Base-by-base conservation (phyloP, 1,139 yeast species). In the Geotrichum europaeum region DNA sequence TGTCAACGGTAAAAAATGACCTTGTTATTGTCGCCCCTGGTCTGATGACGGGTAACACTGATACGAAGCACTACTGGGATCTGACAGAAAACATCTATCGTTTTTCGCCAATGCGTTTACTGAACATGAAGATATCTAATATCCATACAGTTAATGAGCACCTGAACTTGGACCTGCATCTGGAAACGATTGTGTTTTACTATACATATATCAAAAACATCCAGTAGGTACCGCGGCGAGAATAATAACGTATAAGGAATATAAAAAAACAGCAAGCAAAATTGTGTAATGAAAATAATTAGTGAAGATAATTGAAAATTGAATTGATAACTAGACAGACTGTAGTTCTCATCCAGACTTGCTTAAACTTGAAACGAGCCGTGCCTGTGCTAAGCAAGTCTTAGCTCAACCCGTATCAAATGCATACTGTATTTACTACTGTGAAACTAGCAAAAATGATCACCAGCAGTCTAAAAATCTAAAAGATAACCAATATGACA, bases 41-140 rank as follows among this genome's bases (percentile, higher is more conserved):
- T 22, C 70, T 88, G 57, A 82, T 87, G 83, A 80, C 89, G 5
- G 96, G 89, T 40, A 90, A 89, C 73, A 90, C 97, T 2, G 97
- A 90, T 71, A 89, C 96, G 9, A 81, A 83, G 70, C 81, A 83
- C 70, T 89, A 87, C 75, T 88, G 95, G 92, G 74, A 78, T 57
- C 78, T 90, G 70, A 82, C 91, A n/a, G 77, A 78, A 60, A 83
- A 87, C 70, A 88, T 91, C 63, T 89, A 80, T 78, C 81, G 97
- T 67, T 86, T 80, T 72, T 71, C 80, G 22, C 88, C 86, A 0
- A 63, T 63, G 15, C 58, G 70, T 49, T 56, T 60, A 22, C 61
- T 62, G 4, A 58, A 63, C 15, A 60, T 62, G 1, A 18, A n/a
- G 13, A 36, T 51, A 30, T 57, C 56, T 43, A 67, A 69, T 45